These are phyloP conservation scores for Oryza coarctata DNA, from an alignment of 176 grass and related monocot genomes.

Conservation along the genomic window DNA sequence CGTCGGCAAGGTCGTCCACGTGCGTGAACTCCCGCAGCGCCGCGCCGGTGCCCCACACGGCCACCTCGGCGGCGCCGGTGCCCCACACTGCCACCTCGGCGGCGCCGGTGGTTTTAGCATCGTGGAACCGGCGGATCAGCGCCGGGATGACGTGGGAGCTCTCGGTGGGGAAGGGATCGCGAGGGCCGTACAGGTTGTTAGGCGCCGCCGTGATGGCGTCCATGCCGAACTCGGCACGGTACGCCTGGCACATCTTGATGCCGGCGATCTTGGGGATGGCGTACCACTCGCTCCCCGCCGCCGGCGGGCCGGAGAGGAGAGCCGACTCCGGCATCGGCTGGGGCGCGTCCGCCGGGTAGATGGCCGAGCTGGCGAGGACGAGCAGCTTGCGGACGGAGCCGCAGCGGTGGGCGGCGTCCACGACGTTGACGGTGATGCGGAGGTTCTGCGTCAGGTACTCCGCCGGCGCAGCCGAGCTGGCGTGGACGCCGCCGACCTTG, in stretches of 20 bases:
- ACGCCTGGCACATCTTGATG: constrained; percentile 73
- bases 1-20: constrained; percentile 53
- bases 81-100: constrained; percentile 60
- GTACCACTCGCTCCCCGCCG: constrained; percentile 57
- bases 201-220: constrained; percentile 49
- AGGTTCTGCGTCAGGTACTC: constrained; percentile 57
- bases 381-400: constrained; percentile 54
- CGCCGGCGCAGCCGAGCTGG: constrained; percentile 41
- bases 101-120: constrained; percentile 45
- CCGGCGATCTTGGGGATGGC: constrained; percentile 53
- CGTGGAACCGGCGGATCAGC: constrained; percentile 77
- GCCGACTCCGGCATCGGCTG: constrained; percentile 55
- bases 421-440: constrained; percentile 33
- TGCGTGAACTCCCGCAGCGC: constrained; percentile 69
- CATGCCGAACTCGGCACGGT: constrained; percentile 43
- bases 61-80: constrained; percentile 40
- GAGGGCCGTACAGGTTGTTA: constrained; percentile 58
- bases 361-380: constrained; percentile 44
- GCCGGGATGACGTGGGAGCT: constrained; percentile 52
- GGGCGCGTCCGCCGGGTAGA: constrained; percentile 46
- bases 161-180: constrained; percentile 46
- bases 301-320: constrained; percentile 48
- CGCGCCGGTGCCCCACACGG: constrained; percentile 67
- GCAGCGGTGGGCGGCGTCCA: constrained; percentile 41
- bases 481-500: constrained; percentile 58